Evolutionary conservation across 257 asterid genomes (phyloP).

Genomic region (Capsicum baccatum): DNA sequence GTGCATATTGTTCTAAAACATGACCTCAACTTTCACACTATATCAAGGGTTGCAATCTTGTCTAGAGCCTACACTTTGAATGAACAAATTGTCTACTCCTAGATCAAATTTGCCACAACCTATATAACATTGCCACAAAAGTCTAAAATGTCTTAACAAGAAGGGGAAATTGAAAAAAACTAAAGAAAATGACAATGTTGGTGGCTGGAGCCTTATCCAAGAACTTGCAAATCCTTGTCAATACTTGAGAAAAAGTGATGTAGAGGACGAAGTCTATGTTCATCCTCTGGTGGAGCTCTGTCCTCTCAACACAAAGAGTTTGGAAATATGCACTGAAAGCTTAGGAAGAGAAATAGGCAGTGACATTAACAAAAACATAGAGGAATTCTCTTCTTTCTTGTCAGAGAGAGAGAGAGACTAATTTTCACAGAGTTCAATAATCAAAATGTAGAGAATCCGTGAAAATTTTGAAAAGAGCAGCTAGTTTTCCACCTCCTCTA

Average conservation of each 20-base stretch:
- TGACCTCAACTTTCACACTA: slow-evolving; percentile 9
- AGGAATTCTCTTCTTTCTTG: slow-evolving; percentile 35
- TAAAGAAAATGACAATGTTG: neutral
- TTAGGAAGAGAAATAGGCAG: slow-evolving; percentile 78
- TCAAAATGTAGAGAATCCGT: slow-evolving; percentile 30
- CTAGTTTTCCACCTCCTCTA: slow-evolving; percentile 75
- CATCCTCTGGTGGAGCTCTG: slow-evolving; percentile 59
- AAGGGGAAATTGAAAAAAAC: neutral
- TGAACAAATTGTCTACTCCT: neutral
- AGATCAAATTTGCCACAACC: neutral
- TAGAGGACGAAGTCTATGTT: slow-evolving; percentile 42
- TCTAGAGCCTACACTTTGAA: neutral
- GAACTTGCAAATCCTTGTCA: slow-evolving; percentile 26
- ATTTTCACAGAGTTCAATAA: neutral
- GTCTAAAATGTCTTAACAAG: neutral
- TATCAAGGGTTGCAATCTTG: slow-evolving; percentile 21
- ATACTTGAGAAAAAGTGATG: slow-evolving; percentile 10
- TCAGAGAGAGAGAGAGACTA: slow-evolving; percentile 28
- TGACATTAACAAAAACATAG: slow-evolving; percentile 43
- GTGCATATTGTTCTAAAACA: neutral
- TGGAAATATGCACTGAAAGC: slow-evolving; percentile 92
- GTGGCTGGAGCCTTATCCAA: slow-evolving; percentile 47
- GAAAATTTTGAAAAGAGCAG: slow-evolving; percentile 35
- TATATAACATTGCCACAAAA: neutral
- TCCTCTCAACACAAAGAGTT: slow-evolving; percentile 53